Base-by-base conservation (phyloP, 805 yeast species). In the Maudiozyma pseudohumilis region DNA sequence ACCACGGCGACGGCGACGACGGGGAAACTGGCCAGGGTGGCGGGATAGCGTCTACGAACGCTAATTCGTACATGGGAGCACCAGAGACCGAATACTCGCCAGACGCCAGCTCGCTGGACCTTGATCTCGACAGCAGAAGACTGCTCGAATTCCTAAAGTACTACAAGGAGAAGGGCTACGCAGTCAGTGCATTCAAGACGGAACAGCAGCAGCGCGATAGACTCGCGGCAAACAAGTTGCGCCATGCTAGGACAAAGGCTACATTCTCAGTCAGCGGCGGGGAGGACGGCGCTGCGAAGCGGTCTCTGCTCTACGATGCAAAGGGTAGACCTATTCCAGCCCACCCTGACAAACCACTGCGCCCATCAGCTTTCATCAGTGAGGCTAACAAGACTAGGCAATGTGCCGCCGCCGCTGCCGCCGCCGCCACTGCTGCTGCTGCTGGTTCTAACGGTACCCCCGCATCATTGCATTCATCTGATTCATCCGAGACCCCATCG, bases 271-370 rank as follows among this genome's bases (percentile, higher is more conserved):
- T 50, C 2, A 2, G 8, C 11, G 55, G 46, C 28, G 34, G 18
- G 35, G 36, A 18, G 15, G 18, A 5, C 28, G 29, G 2, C 37
- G 30, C 24, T 2, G 38, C 32, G 13, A 35, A 30, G 36, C n/a
- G n/a, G n/a, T n/a, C n/a, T n/a, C n/a, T n/a, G n/a, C 55, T 50
- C 30, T 53, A 61, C 23, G 72, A 66, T 40, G 57, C 49, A 1
- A 59, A 58, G 24, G 71, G 70, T 1, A 65, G 71, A 44, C 69
- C 68, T 6, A 56, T 74, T 7, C 80, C 79, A 3, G 56, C 71
- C 4, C 77, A 72, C 48, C 78, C 78, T 2, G 52, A 51, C 18
- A 49, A 40, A 34, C 66, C 77, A 2, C 65, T 60, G 24, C 50
- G 69, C 12, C 77, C 76, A 5, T 65, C 78, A 3, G 75, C 76